Conservation (phyloP, 2,329 filamentous ascomycete species). For the Monosporascus sp. region DNA sequence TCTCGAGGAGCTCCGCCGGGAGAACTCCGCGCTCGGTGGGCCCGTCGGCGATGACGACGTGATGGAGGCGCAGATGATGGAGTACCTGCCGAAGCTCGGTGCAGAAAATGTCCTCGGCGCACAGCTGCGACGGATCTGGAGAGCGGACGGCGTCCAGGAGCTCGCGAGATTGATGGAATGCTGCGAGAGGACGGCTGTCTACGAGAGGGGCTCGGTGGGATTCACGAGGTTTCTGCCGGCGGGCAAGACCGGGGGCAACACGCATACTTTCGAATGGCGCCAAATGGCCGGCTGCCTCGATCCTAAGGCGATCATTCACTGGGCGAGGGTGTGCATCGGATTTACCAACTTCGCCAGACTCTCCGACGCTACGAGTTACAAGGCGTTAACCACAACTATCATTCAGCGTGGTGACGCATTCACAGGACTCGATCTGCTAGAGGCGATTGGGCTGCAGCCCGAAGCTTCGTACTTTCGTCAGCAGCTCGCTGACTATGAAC, state of each 20-base stretch:
- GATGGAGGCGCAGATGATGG: not conserved
- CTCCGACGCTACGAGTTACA: conserved; percentile 5
- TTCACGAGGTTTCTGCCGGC: conserved; percentile 15
- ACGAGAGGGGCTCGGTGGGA: conserved; percentile 10
- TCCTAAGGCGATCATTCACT: conserved; percentile 14
- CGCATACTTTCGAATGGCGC: conserved; percentile 21
- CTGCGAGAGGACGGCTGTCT: not conserved
- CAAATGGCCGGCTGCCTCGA: conserved; percentile 20
- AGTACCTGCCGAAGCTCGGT: conserved; percentile 9
- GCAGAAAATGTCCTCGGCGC: not conserved
- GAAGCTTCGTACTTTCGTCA: conserved; percentile 7
- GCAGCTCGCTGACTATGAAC: conserved; percentile 1
- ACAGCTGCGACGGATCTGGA: conserved; percentile 16
- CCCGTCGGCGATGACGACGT: not conserved
- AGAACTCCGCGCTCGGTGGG: not conserved
- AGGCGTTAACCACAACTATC: not conserved
- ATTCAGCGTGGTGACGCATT: not conserved
- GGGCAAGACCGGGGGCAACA: conserved; percentile 13
- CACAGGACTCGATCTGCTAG: conserved; percentile 6
- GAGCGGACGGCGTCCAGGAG: conserved; percentile 5
- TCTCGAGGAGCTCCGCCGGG: not conserved
- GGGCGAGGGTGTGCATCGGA: conserved; percentile 13
- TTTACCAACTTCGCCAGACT: conserved; percentile 16
- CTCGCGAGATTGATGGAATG: conserved; percentile 11
- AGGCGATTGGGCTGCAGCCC: conserved; percentile 2